Conservation (phyloP, 805 yeast species). For the Ogataea thermomethanolica region DNA sequence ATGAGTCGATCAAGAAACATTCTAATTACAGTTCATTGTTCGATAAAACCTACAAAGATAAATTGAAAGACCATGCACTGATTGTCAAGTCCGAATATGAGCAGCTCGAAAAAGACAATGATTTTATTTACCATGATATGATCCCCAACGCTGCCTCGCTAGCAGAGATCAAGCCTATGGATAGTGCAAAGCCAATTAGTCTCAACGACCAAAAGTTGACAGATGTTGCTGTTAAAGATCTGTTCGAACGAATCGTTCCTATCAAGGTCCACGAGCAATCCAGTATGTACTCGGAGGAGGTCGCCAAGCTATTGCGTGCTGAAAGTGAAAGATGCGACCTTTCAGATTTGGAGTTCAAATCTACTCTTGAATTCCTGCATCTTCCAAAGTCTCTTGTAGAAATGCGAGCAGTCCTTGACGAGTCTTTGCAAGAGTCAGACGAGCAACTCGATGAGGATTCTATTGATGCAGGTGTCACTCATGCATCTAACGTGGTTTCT, state of each 20-base stretch:
- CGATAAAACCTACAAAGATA: slow-evolving; percentile 32
- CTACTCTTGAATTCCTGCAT: slow-evolving; percentile 77
- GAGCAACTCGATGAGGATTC: slow-evolving; percentile 25
- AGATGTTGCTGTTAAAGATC: slow-evolving; percentile 45
- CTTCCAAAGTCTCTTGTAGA: slow-evolving; percentile 64
- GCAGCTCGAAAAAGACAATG: slow-evolving; percentile 73
- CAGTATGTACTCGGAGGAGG: slow-evolving; percentile 85
- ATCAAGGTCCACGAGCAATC: slow-evolving; percentile 81
- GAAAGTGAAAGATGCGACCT: slow-evolving; percentile 74
- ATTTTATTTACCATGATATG: slow-evolving; percentile 77
- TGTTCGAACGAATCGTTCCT: slow-evolving; percentile 81
- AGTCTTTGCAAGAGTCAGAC: slow-evolving; percentile 12
- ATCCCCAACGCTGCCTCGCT: slow-evolving; percentile 61
- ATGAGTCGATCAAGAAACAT: slow-evolving; percentile 33
- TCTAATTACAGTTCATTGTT: slow-evolving; percentile 17
- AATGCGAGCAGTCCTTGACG: slow-evolving; percentile 37
- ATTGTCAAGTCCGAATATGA: slow-evolving; percentile 29
- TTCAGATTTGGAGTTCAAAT: slow-evolving; percentile 71
- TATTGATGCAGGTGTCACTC: slow-evolving; percentile 39
- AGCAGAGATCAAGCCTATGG: slow-evolving; percentile 64
- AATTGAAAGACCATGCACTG: slow-evolving; percentile 21
- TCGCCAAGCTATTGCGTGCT: slow-evolving; percentile 68
- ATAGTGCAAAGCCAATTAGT: slow-evolving; percentile 60
- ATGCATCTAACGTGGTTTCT: slow-evolving; percentile 36
- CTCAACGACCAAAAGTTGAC: slow-evolving; percentile 47